Evolutionary conservation across 768 basidiomycete genomes (phyloP).

Genomic region (Russula ochroleuca): DNA sequence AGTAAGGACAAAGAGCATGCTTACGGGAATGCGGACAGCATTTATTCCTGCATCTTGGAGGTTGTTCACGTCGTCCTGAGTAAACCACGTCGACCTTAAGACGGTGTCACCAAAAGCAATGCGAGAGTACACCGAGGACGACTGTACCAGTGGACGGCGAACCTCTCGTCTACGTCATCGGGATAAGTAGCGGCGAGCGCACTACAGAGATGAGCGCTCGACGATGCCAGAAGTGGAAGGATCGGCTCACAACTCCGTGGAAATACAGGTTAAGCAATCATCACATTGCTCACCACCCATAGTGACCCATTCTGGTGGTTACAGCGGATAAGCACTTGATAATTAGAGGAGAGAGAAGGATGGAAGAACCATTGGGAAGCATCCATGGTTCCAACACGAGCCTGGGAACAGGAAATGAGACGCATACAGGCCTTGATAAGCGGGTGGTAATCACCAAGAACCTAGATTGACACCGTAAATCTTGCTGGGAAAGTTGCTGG

Average conservation of each 20-base stretch:
- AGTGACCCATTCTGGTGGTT: constrained; percentile 51
- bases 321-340: background rate
- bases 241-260: constrained; percentile 55
- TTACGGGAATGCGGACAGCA: constrained; percentile 70
- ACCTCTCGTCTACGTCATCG: constrained; percentile 46
- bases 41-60: constrained; percentile 58
- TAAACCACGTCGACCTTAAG: constrained; percentile 67
- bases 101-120: background rate
- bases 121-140: background rate
- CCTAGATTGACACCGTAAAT: constrained; percentile 73
- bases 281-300: constrained; percentile 69
- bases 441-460: constrained; percentile 44
- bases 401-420: constrained; percentile 40
- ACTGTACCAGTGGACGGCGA: constrained; percentile 59
- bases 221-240: constrained; percentile 42
- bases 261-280: constrained; percentile 60
- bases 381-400: constrained; percentile 77
- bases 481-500: constrained; percentile 41
- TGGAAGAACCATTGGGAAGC: constrained; percentile 54
- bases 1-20: constrained; percentile 26
- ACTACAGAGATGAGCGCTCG: constrained; percentile 35
- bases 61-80: constrained; percentile 50
- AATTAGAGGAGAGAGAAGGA: background rate
- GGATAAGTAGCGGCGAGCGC: constrained; percentile 59
- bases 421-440: constrained; percentile 4